Evolutionary conservation across 371 early-diverging fungal species (phyloP), one percentile per base, ranked within the genome.

Genomic region (Basidiobolus meristosporus): DNA sequence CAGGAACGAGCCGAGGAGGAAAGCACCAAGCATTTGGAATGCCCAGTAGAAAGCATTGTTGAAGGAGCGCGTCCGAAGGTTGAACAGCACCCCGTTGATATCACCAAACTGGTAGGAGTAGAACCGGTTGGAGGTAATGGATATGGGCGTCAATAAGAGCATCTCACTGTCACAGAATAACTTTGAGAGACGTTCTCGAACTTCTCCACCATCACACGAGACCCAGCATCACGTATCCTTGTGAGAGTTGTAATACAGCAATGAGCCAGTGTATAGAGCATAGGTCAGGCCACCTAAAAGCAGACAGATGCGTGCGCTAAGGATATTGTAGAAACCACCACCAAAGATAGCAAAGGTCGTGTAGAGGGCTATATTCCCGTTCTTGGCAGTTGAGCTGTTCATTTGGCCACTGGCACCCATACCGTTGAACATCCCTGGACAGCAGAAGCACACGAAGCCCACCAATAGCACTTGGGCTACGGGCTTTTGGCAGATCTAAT

Each of bases 231-330:
- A 74, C 70, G 29, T 73, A 69, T 28, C 69, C 62, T 22, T 82
- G 44, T 7, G 53, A 41, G 14, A 76, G 44, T 6, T 68, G 60
- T 12, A 73, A 44, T 12, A 50, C 39, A 0, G 68, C 56, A 31
- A 81, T 82, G 26, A 72, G 0, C 31, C 59, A 42, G 70, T 79
- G 74, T 23, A 82, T 52, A 15, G 65, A 50, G 16, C 79, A 67
- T 51, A 77, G 80, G 0, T 60, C 76, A 85, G 35, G 80, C 69
- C 45, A 68, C 60, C 85, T 83, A 85, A 56, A 84, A 84, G 31
- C 75, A 65, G 18, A 77, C 65, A n/a, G n/a, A n/a, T n/a, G n/a
- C n/a, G n/a, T n/a, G n/a, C n/a, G n/a, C n/a, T n/a, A n/a, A n/a
- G n/a, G n/a, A n/a, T n/a, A n/a, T n/a, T n/a, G n/a, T n/a, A n/a